Evolutionary conservation across 2,329 filamentous ascomycete species (phyloP).

Genomic region (Grosmannia serpens): DNA sequence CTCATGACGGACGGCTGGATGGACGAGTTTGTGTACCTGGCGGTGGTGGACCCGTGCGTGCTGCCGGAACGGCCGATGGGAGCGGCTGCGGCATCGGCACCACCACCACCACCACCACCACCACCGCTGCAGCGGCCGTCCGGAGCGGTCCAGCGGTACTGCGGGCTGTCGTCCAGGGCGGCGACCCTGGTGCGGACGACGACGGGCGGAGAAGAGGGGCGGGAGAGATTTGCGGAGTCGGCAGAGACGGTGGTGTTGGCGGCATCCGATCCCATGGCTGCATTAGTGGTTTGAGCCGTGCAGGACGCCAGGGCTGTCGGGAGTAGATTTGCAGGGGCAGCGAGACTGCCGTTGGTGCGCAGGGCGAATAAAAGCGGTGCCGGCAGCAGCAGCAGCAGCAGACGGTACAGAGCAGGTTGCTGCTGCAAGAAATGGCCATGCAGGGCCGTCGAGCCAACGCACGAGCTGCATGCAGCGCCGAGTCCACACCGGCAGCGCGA

Average conservation of each 20-base stretch:
- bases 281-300: neutral
- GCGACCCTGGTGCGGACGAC: neutral
- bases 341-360: no score
- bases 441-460: constrained; percentile 2
- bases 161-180: neutral
- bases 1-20: neutral
- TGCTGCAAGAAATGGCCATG: neutral
- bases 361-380: neutral
- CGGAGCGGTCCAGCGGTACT: neutral
- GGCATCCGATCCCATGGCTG: neutral
- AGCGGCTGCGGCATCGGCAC: neutral
- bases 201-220: neutral
- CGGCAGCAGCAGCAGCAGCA: neutral
- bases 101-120: no score
- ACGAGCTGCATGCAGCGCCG: constrained; percentile 4
- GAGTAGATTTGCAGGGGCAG: neutral
- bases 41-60: neutral
- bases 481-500: neutral
- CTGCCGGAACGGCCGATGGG: neutral
- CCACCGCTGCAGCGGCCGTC: no score
- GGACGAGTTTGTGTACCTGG: neutral
- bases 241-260: neutral
- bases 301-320: neutral
- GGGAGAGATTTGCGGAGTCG: neutral
- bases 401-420: neutral